phyloP scores from a whole-genome alignment of 2,329 filamentous ascomycete species.

The Aureobasidium sp. region DNA sequence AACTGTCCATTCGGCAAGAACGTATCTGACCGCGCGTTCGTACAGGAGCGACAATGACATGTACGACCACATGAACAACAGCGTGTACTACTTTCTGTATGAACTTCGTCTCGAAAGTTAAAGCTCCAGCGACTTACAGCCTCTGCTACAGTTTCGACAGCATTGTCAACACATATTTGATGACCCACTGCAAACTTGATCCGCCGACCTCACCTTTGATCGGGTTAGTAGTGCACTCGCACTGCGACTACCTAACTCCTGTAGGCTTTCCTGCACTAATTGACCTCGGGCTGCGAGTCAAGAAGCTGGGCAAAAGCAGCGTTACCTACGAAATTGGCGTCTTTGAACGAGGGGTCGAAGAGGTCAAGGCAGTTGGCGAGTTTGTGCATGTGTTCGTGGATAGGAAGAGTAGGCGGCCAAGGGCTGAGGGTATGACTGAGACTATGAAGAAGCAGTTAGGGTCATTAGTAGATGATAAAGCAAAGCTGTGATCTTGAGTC shows the following conservation, averaged over 20 bases:
- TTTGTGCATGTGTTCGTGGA: constrained; percentile 89
- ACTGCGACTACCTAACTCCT: constrained; percentile 77
- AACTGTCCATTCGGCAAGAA: neutral
- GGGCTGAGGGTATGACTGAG: constrained; percentile 55
- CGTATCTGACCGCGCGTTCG: constrained; percentile 14
- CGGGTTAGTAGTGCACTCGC: constrained; percentile 76
- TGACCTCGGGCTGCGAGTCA: constrained; percentile 74
- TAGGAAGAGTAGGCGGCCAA: constrained; percentile 61
- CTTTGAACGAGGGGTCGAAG: constrained; percentile 66
- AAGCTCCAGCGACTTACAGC: too few species aligned
- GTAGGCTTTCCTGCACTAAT: constrained; percentile 76
- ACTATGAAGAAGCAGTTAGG: constrained; percentile 44
- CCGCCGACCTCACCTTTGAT: constrained; percentile 66
- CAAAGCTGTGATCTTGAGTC: constrained; percentile 16
- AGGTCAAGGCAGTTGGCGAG: constrained; percentile 75
- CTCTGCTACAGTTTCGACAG: constrained; percentile 64
- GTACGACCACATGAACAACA: constrained; percentile 92
- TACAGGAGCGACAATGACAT: constrained; percentile 85
- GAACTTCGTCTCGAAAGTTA: constrained; percentile 19
- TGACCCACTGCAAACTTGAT: constrained; percentile 66
- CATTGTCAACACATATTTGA: constrained; percentile 81
- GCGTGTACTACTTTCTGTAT: constrained; percentile 72
- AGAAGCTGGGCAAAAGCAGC: constrained; percentile 76
- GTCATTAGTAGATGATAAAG: constrained; percentile 23
- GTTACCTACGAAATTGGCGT: constrained; percentile 86